Conservation (phyloP, 176 grass and related monocot species). For the Areca catechu region DNA sequence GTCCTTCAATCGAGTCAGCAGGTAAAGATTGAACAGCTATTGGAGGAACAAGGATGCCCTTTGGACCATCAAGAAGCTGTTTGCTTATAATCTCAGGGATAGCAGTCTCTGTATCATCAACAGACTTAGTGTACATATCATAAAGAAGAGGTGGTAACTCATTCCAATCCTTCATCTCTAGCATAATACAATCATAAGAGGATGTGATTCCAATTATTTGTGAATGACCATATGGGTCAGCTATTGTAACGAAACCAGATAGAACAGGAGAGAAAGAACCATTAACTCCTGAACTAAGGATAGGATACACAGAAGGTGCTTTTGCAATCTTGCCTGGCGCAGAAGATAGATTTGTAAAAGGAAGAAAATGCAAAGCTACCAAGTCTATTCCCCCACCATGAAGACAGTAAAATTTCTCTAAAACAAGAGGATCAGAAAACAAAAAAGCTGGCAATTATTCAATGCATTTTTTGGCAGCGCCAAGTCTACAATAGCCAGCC, state of each 20-base stretch:
- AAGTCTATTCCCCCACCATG: constrained; percentile 91
- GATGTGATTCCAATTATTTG: constrained; percentile 66
- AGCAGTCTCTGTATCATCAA: constrained; percentile 34
- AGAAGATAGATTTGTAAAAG: constrained; percentile 38
- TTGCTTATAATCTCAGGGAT: constrained; percentile 60
- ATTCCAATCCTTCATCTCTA: constrained; percentile 91
- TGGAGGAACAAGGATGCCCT: constrained; percentile 47
- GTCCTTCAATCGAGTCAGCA: constrained; percentile 79
- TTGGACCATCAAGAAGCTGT: constrained; percentile 65
- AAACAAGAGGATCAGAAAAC: constrained; percentile 72
- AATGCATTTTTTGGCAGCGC: constrained; percentile 44
- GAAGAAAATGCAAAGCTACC: constrained; percentile 64
- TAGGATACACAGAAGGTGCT: constrained; percentile 69
- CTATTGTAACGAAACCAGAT: constrained; percentile 64
- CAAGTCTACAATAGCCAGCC: constrained; percentile 76
- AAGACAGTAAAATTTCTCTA: constrained; percentile 85
- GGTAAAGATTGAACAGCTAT: constrained; percentile 57
- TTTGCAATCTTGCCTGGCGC: constrained; percentile 49
- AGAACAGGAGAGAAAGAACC: constrained; percentile 42
- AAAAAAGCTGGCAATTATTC: constrained; percentile 30
- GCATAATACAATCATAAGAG: constrained; percentile 66
- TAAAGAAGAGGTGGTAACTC: constrained; percentile 45
- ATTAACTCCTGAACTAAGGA: constrained; percentile 47
- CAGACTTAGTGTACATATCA: constrained; percentile 37
- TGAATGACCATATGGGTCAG: constrained; percentile 67